Base-by-base conservation (phyloP, 495 filamentous ascomycete species). In the Daldinia concentrica region DNA sequence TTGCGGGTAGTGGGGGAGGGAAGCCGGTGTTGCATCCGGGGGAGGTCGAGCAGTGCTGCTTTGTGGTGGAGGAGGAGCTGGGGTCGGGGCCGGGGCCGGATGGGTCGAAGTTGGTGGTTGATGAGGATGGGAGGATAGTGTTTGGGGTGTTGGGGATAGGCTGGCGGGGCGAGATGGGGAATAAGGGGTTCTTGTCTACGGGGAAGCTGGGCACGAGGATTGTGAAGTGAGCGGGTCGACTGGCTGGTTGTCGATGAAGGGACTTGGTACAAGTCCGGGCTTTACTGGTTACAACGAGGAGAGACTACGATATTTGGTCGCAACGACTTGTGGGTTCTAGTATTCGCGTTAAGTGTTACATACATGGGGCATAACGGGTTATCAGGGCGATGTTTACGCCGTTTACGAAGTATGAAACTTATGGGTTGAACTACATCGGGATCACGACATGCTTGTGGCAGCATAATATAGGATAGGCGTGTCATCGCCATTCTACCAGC, bases 21-120 rank as follows among this genome's bases (percentile, higher is more conserved):
- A 84, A 83, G 68, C 92, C 93, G 30, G 88, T 91, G 45, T 79
- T 99, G 68, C 91, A 90, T 76, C 92, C 93, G 6, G 88, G 91
- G 39, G 95, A 98, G 83, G 89, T 97, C 39, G 86, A 94, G 74
- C 95, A 99, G 80, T 92, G 97, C 57, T 94, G 93, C 54, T 99
- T 97, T 76, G 76, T 96, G 19, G 83, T 99, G 9, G 88, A 93
- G 74, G 90, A 95, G 77, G 81, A 88, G 9, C 88, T 93, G 74
- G 90, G 94, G 78, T 81, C 88, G 66, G 30, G 11, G 29, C 29
- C 30, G 54, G 26, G 50, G 3, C 17, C 43, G 17, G 43, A 48
- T 12, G 29, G 17, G 54, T 5, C 29, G 15, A 19, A 12, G 54
- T 26, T 57, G 30, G 63, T 67, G 58, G 84, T 48, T 22, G 43